phyloP scores from a whole-genome alignment of 352 stramenopile genomes.

The Pythium coloratum region DNA sequence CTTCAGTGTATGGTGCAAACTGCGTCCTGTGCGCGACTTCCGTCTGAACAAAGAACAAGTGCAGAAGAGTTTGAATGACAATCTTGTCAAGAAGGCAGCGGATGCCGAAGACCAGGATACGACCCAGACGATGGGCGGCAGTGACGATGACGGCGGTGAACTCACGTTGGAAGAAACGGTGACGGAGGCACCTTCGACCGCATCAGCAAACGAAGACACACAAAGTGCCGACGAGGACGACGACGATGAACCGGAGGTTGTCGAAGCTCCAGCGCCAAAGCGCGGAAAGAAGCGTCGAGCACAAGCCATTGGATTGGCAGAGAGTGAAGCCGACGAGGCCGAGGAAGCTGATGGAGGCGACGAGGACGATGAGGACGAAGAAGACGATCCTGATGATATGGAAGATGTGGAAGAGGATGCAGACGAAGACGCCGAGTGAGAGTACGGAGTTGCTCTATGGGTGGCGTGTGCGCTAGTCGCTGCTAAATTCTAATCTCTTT shows the following conservation, averaged over 20 bases:
- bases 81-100: constrained; percentile 11
- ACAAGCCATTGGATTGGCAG: background rate
- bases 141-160: constrained; percentile 22
- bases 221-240: constrained; percentile 25
- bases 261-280: background rate
- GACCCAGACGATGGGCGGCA: background rate
- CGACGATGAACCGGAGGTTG: constrained; percentile 3
- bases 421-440: constrained; percentile 2
- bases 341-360: constrained; percentile 20
- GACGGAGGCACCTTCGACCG: constrained; percentile 11
- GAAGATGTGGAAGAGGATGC: background rate
- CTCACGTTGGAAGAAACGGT: background rate
- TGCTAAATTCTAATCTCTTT: background rate
- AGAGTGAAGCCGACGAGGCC: constrained; percentile 8
- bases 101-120: constrained; percentile 2
- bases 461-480: constrained; percentile 7
- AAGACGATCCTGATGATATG: background rate
- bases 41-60: constrained; percentile 46
- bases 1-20: constrained; percentile 52
- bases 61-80: constrained; percentile 16
- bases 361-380: constrained; percentile 14
- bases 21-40: constrained; percentile 55
- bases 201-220: constrained; percentile 17
- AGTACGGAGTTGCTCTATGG: background rate
- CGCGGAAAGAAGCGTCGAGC: constrained; percentile 5